Evolutionary conservation across 139 green algal species (phyloP), one percentile per base, ranked within the genome.

Genomic region (Chlorella sp.): DNA sequence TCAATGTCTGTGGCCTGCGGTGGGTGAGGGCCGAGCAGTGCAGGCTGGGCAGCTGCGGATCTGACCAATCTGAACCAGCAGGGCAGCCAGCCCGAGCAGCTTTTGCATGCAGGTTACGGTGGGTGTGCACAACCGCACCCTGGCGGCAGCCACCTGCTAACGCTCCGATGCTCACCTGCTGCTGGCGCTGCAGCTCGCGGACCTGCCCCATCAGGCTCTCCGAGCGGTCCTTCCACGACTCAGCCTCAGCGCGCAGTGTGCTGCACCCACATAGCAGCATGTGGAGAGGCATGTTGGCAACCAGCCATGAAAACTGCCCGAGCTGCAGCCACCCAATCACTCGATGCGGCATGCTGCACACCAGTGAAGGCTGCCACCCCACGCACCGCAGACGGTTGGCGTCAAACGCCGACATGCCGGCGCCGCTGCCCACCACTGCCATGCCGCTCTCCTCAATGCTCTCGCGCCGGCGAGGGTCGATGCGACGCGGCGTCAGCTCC

Each of bases 321-420:
- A 51, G 44, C 44, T 51, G 57, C 57, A 65, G 23, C 23, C 57
- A 65, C 57, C 6, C n/a, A n/a, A n/a, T n/a, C n/a, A n/a, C n/a
- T n/a, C n/a, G n/a, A n/a, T n/a, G n/a, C n/a, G n/a, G n/a, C n/a
- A n/a, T n/a, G n/a, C n/a, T n/a, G n/a, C n/a, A n/a, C n/a, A n/a
- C n/a, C n/a, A n/a, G n/a, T n/a, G n/a, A n/a, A n/a, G n/a, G n/a
- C n/a, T n/a, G n/a, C n/a, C n/a, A n/a, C n/a, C n/a, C n/a, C n/a
- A n/a, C n/a, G 60, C 60, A 34, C 60, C 76, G 76, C 76, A 82
- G 36, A 26, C 76, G 76, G 75, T 82, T 82, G 57, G 76, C 76
- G 55, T 82, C 76, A 23, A 41, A 82, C 11, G 57, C 13, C 18
- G 57, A 73, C 60, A 82, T 44, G 60, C 57, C 36, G 25, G 60